Conservation (phyloP, 768 basidiomycete genomes). For the Xerocomellus dryophilus region DNA sequence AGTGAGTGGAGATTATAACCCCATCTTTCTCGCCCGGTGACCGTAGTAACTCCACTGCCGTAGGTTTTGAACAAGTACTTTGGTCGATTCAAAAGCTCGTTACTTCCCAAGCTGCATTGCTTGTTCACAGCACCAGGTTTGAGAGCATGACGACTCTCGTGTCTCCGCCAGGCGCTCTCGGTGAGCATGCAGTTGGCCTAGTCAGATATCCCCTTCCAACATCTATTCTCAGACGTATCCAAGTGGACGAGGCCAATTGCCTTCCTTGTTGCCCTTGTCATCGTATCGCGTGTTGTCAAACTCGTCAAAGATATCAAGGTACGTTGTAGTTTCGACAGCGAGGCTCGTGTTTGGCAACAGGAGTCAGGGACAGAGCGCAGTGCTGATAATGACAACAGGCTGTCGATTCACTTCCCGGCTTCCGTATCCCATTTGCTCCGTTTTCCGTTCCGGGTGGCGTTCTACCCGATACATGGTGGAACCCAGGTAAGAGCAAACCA, state of each 20-base stretch:
- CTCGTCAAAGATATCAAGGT: slow-evolving; percentile 17
- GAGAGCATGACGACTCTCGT: neutral
- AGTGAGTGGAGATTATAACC: no score
- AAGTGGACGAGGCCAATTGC: neutral
- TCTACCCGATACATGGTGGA: slow-evolving; percentile 16
- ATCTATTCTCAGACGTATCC: neutral
- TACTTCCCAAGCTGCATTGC: no score
- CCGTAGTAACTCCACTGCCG: no score
- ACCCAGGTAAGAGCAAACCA: slow-evolving; percentile 11
- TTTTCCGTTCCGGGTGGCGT: neutral
- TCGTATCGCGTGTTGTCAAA: slow-evolving; percentile 16
- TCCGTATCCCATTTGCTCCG: slow-evolving; percentile 17
- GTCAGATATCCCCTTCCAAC: neutral
- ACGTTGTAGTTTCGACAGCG: neutral
- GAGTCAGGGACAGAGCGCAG: neutral
- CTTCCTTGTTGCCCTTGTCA: slow-evolving; percentile 4
- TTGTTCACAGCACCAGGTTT: no score
- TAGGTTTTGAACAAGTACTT: no score
- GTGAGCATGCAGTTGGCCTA: neutral
- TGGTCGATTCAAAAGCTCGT: no score
- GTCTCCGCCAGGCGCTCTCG: neutral
- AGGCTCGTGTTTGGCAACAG: no score
- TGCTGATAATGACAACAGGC: neutral
- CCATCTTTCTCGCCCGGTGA: no score
- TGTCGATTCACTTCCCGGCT: slow-evolving; percentile 15